Evolutionary conservation across 148 eudicot species (phyloP).

Genomic region (Chenopodium berlandieri): DNA sequence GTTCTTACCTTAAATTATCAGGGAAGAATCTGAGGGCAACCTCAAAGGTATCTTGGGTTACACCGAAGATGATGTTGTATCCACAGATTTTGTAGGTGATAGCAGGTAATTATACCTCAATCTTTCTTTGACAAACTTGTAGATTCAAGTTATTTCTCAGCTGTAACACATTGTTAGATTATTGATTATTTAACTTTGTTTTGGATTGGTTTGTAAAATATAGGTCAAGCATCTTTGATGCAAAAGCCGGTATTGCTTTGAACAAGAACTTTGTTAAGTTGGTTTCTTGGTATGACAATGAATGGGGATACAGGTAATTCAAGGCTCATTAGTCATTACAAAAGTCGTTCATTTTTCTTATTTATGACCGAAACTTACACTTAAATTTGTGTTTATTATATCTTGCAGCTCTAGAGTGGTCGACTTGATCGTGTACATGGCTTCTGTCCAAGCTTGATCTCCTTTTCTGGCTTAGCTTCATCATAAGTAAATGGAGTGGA

Average conservation of each 20-base stretch:
- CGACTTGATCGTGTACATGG: constrained; percentile 68
- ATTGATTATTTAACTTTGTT: not conserved
- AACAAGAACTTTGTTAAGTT: constrained; percentile 64
- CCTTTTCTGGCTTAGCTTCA: too few species aligned
- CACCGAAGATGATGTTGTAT: constrained; percentile 72
- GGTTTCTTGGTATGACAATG: constrained; percentile 87
- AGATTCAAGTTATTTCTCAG: not conserved
- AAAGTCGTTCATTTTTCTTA: not conserved
- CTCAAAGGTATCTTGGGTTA: constrained; percentile 68
- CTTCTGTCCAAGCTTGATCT: constrained; percentile 46
- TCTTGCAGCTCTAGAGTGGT: constrained; percentile 58
- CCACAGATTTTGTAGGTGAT: constrained; percentile 63
- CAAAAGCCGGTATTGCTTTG: constrained; percentile 87
- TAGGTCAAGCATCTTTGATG: constrained; percentile 81
- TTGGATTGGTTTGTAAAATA: not conserved
- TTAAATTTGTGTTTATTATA: not conserved
- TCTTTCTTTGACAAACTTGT: not conserved
- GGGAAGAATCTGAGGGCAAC: constrained; percentile 68
- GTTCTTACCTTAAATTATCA: not conserved
- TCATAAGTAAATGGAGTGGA: not conserved
- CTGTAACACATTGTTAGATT: not conserved
- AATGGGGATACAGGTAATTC: constrained; percentile 89
- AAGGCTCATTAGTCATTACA: not conserved
- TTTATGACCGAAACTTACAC: not conserved
- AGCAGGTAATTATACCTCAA: constrained; percentile 34